A percentile compares a stretch with the other conserved stretches of the same genome.
These are phyloP conservation scores for Aspergillus ibericus DNA, from an alignment of 2,329 filamentous ascomycete genomes.

Conservation along the genomic window DNA sequence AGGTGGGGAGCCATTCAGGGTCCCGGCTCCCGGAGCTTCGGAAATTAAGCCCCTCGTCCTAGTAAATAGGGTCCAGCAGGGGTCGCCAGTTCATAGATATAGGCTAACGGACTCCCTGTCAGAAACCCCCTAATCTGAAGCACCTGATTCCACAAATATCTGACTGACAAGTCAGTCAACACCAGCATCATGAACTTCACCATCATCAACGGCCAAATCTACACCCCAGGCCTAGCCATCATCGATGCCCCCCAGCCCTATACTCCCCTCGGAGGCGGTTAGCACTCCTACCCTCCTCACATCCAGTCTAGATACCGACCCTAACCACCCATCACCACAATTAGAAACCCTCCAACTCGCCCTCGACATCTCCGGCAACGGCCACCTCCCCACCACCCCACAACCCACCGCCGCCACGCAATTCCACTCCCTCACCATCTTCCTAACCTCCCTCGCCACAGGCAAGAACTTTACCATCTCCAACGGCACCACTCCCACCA, in stretches of 20 bases:
- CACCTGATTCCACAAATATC: no score
- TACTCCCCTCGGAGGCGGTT: conserved; percentile 64
- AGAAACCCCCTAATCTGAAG: no score
- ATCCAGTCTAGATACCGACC: not conserved
- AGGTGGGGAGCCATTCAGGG: not conserved
- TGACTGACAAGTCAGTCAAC: not conserved
- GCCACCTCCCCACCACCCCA: conserved; percentile 59
- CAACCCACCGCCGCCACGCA: conserved; percentile 48
- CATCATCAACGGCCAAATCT: conserved; percentile 66
- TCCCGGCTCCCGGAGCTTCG: not conserved
- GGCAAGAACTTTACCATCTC: conserved; percentile 67
- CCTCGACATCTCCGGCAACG: conserved; percentile 66
- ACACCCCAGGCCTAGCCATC: conserved; percentile 67
- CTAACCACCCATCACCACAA: not conserved
- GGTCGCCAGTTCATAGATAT: not conserved
- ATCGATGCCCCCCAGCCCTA: conserved; percentile 66
- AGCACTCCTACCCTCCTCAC: conserved; percentile 26
- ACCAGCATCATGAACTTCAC: conserved; percentile 55
- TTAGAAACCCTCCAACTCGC: conserved; percentile 62
- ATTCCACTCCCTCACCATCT: conserved; percentile 66
- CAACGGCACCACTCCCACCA: conserved; percentile 53
- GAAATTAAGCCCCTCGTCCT: not conserved
- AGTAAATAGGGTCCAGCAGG: not conserved
- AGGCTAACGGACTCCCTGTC: not conserved
- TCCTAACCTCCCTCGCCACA: conserved; percentile 64